Percentiles rank a stretch among this genome's conserved stretches.
phyloP scores from a whole-genome alignment of 179 eudicot genomes.

The Corrigiola litoralis region DNA sequence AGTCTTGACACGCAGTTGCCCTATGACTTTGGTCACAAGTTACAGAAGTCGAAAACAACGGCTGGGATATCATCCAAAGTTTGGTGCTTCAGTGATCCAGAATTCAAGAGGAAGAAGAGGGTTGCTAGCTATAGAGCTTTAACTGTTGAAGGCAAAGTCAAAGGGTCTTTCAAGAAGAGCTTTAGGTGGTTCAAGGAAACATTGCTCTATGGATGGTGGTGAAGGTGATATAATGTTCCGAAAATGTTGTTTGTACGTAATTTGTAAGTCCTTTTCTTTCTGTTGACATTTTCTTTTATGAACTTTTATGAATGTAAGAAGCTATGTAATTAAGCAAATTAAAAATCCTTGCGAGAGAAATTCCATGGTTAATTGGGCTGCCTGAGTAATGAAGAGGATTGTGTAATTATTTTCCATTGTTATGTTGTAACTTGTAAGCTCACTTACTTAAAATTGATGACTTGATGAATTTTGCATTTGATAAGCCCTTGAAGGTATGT shows the following conservation, averaged over 20 bases:
- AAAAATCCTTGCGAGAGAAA: no score
- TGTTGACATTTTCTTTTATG: not conserved
- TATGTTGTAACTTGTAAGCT: no score
- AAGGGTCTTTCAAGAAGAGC: constrained; percentile 41
- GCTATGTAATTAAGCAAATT: no score
- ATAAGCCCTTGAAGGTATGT: no score
- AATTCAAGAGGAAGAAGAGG: constrained; percentile 45
- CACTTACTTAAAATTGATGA: no score
- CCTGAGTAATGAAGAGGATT: no score
- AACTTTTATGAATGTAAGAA: not conserved
- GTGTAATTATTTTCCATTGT: no score
- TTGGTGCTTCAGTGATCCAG: constrained; percentile 43
- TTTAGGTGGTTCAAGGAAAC: constrained; percentile 33
- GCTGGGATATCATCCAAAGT: constrained; percentile 10
- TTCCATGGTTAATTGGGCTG: no score
- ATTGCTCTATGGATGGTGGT: constrained; percentile 27
- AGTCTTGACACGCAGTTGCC: not conserved
- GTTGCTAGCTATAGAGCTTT: constrained; percentile 40
- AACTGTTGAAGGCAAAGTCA: constrained; percentile 38
- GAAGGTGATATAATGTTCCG: not conserved
- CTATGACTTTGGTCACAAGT: constrained; percentile 15
- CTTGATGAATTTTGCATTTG: no score
- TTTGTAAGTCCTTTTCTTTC: not conserved
- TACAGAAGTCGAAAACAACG: constrained; percentile 26
- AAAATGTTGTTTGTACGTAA: not conserved